Percentiles rank a stretch among this genome's conserved stretches.
Evolutionary conservation across 2,329 filamentous ascomycete genomes (phyloP).

Genomic region (Cercospora citrullina): DNA sequence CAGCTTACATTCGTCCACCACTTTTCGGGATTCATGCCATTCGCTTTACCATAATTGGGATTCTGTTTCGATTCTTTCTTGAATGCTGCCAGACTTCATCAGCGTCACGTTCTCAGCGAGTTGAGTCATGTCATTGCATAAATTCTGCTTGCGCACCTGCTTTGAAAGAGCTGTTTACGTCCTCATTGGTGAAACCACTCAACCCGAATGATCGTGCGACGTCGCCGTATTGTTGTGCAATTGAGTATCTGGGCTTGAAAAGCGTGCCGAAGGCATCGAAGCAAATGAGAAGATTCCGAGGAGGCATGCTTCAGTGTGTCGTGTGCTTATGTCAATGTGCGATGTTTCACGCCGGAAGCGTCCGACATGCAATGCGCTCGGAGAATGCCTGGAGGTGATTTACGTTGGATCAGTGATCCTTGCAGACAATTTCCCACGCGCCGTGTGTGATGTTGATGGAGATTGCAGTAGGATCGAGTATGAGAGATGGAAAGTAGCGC

Average conservation of each 20-base stretch:
- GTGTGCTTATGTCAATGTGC: not conserved
- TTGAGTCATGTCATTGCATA: not conserved
- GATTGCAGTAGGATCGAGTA: not conserved
- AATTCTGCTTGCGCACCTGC: conserved; percentile 33
- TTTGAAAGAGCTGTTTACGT: conserved; percentile 45
- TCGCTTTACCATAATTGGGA: conserved; percentile 61
- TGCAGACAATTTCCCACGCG: not conserved
- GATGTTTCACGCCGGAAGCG: not conserved
- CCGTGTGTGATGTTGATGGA: not conserved
- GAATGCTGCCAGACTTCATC: conserved; percentile 44
- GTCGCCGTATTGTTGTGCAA: conserved; percentile 56
- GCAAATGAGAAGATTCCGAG: conserved; percentile 56
- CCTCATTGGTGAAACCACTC: conserved; percentile 43
- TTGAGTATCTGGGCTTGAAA: conserved; percentile 54
- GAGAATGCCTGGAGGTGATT: not conserved
- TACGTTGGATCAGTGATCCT: not conserved
- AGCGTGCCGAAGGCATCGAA: conserved; percentile 68
- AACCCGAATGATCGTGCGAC: conserved; percentile 56
- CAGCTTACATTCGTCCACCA: conserved; percentile 62
- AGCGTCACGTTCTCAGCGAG: accelerated
- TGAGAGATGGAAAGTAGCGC: not conserved
- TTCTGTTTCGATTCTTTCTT: conserved; percentile 48
- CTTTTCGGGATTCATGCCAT: conserved; percentile 51
- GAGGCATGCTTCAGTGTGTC: conserved; percentile 17
- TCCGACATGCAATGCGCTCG: not conserved